These are phyloP conservation scores for Salix suchowensis DNA, from an alignment of 345 rosid genomes.

Conservation along the genomic window DNA sequence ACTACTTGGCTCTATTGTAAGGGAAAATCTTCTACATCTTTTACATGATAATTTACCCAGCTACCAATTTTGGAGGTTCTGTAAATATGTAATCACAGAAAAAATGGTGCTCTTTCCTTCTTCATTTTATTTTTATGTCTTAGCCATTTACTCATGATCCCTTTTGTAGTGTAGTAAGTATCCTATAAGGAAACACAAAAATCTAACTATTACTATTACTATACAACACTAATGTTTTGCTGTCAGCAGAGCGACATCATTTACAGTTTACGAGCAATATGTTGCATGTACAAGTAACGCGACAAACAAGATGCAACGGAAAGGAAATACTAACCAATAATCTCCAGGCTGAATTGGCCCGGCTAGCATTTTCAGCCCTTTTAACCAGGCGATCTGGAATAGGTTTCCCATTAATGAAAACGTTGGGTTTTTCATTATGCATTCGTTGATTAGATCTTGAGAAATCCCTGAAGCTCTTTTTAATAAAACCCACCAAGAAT, in stretches of 20 bases:
- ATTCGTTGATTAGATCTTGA: conserved; percentile 6
- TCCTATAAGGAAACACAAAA: neutral
- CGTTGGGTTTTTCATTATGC: conserved; percentile 2
- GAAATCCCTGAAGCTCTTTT: conserved; percentile 13
- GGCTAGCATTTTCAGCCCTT: conserved; percentile 24
- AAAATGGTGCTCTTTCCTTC: neutral
- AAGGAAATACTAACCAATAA: conserved; percentile 23
- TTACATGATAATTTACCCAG: neutral
- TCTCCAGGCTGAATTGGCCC: conserved; percentile 31
- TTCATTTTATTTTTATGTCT: neutral
- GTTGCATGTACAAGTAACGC: neutral
- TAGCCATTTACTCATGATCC: neutral
- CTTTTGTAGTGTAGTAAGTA: neutral
- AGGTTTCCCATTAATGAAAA: conserved; percentile 23
- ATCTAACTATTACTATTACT: neutral
- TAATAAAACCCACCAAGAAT: conserved; percentile 11
- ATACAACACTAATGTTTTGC: neutral
- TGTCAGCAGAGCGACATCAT: neutral
- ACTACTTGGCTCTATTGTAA: neutral
- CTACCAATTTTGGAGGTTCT: neutral
- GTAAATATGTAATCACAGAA: neutral
- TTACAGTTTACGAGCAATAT: too few relatives aligned
- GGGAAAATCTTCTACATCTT: neutral
- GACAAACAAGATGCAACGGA: neutral
- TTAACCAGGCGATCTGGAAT: conserved; percentile 11